These are phyloP conservation scores for Secale cereale DNA, from an alignment of 176 grass and related monocot genomes.

Conservation along the genomic window DNA sequence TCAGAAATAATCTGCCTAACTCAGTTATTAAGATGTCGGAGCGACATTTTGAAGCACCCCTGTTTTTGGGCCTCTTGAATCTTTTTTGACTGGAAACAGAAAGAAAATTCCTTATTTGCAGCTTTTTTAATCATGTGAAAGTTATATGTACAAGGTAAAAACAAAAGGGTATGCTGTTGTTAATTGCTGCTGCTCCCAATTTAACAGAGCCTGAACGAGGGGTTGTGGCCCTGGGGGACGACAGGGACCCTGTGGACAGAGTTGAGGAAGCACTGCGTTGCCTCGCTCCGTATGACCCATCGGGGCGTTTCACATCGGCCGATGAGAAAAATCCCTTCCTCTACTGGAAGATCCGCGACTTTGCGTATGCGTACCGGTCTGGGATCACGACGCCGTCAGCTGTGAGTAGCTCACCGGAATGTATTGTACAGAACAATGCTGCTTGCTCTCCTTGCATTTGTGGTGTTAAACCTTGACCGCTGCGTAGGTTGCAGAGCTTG, in stretches of 20 bases:
- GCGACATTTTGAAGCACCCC: neutral
- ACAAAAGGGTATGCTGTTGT: neutral
- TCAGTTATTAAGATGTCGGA: too few species aligned
- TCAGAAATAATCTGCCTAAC: neutral
- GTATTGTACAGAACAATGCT: neutral
- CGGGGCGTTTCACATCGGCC: constrained; percentile 4
- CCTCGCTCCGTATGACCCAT: constrained; percentile 47
- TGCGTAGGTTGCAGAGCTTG: constrained; percentile 71
- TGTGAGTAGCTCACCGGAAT: constrained; percentile 35
- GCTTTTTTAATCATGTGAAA: neutral
- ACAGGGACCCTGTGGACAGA: constrained; percentile 59
- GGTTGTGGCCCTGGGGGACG: constrained; percentile 52
- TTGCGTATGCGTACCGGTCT: constrained; percentile 76
- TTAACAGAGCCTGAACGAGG: constrained; percentile 64
- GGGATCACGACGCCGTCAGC: constrained; percentile 58
- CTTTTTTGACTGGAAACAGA: neutral
- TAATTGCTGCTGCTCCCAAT: neutral
- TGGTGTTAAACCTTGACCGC: constrained; percentile 8
- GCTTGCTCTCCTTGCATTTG: neutral
- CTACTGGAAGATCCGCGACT: constrained; percentile 96
- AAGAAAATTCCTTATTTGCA: neutral
- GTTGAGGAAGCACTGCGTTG: constrained; percentile 43
- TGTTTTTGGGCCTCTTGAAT: neutral
- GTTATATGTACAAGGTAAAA: neutral
- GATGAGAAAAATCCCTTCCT: constrained; percentile 55